Evolutionary conservation across 2,329 filamentous ascomycete genomes (phyloP).

Genomic region (Myrmaecium sp.): DNA sequence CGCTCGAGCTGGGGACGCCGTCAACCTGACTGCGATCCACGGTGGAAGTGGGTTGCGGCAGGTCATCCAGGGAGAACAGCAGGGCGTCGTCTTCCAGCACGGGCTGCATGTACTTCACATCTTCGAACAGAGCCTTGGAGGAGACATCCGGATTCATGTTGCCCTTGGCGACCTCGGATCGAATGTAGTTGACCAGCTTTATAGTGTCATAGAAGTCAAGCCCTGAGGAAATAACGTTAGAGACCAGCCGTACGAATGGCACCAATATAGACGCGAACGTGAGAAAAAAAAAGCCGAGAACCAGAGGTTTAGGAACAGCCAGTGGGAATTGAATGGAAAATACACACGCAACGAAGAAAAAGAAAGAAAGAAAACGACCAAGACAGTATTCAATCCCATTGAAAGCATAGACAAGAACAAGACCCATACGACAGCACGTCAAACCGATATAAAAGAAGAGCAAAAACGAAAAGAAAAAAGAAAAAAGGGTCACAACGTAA

Average conservation of each 20-base stretch:
- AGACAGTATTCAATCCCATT: too few species aligned
- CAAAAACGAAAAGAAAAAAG: constrained; percentile 1
- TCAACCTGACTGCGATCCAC: constrained; percentile 5
- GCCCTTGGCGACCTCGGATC: constrained; percentile 22
- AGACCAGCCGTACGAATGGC: too few species aligned
- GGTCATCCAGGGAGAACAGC: constrained; percentile 72
- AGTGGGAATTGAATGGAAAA: constrained; percentile 1
- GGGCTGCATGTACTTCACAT: constrained; percentile 69
- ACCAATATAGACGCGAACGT: too few species aligned
- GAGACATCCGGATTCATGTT: constrained; percentile 37
- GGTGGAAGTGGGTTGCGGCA: constrained; percentile 22
- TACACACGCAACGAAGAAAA: too few species aligned
- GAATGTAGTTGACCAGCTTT: constrained; percentile 33
- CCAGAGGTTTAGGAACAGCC: background rate
- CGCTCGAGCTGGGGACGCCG: background rate
- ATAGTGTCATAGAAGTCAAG: constrained; percentile 28
- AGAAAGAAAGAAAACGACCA: too few species aligned
- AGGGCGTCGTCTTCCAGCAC: constrained; percentile 79
- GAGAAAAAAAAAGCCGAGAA: too few species aligned
- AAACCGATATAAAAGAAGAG: background rate
- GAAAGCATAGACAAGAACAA: too few species aligned
- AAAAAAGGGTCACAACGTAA: constrained; percentile 2
- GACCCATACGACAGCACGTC: constrained; percentile 1
- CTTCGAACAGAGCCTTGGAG: constrained; percentile 44
- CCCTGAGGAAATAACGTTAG: constrained; percentile 15